These are phyloP conservation scores for Licmophora abbreviata DNA, from an alignment of 108 stramenopile genomes.

Conservation along the genomic window DNA sequence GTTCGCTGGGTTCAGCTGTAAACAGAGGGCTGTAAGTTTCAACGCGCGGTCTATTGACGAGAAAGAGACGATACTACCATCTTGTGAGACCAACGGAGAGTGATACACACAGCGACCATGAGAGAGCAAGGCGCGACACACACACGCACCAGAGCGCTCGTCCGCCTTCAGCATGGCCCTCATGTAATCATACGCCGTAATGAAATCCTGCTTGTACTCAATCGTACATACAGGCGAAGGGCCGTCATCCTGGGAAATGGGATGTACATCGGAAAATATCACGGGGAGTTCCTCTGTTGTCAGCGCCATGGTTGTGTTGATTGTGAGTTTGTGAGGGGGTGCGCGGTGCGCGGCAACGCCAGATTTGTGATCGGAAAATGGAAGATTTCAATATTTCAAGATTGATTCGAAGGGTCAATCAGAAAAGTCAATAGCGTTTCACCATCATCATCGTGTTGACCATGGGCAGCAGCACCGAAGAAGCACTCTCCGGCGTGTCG, in stretches of 20 bases:
- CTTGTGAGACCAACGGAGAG: background rate
- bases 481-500: too few relatives aligned
- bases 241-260: conserved; percentile 87
- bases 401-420: too few relatives aligned
- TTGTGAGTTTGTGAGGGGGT: too few relatives aligned
- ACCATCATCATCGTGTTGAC: too few relatives aligned
- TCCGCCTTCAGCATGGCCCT: conserved; percentile 65
- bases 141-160: conserved; percentile 31
- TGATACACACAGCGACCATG: too few relatives aligned
- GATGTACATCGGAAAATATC: conserved; percentile 65
- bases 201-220: conserved; percentile 77
- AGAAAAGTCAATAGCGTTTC: too few relatives aligned
- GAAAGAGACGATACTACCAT: conserved; percentile 5
- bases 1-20: conserved; percentile 90
- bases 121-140: too few relatives aligned
- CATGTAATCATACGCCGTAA: conserved; percentile 74
- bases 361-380: too few relatives aligned
- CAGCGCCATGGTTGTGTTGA: too few relatives aligned
- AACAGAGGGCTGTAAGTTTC: conserved; percentile 66
- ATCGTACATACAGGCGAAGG: conserved; percentile 85
- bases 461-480: too few relatives aligned
- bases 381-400: too few relatives aligned
- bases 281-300: conserved; percentile 15
- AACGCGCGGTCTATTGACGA: conserved; percentile 52
- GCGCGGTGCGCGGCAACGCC: too few relatives aligned